Evolutionary conservation across 2,329 filamentous ascomycete genomes (phyloP), one percentile per base, ranked within the genome.

Genomic region (Triangularia setosa): DNA sequence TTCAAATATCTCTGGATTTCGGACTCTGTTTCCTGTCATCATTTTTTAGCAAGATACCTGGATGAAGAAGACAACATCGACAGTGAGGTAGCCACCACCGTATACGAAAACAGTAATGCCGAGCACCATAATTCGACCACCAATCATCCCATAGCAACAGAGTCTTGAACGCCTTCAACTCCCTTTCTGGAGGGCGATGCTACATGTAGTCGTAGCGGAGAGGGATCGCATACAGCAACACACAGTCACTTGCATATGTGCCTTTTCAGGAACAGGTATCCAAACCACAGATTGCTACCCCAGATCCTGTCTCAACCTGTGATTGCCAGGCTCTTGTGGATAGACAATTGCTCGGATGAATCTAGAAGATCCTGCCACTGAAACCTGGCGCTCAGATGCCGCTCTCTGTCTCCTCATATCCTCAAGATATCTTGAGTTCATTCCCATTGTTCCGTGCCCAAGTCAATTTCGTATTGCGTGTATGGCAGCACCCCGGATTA

Each of bases 401-500:
- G 33, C 33, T 40, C 16, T 5, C 33, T 14, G 14, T 40, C 33
- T 40, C 16, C n/a, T 40, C 11, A 40, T 33, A 33, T 48, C 16
- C 3, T 40, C 35, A n/a, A 40, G 35, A 40, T n/a, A n/a, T 33
- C 35, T n/a, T n/a, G n/a, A n/a, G n/a, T n/a, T n/a, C 35, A n/a
- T 40, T 9, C n/a, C n/a, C 40, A 48, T 48, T 21, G 40, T 21
- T 14, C 40, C 1, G n/a, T 48, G 40, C 40, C 40, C 40, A 35
- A 60, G 44, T 58, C 63, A 63, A 65, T 68, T 64, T 68, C 67
- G 68, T 66, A 68, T 69, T 65, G 33, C 27, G 52, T 56, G 52
- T 55, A 55, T 25, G 3, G 33, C 24, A 48, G 18, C n/a, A 11
- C 18, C 40, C n/a, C n/a, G 4, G 40, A 48, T 65, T 52, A 62